These are phyloP conservation scores for Tulasnella sp. DNA, from an alignment of 768 basidiomycete species.

Conservation along the genomic window DNA sequence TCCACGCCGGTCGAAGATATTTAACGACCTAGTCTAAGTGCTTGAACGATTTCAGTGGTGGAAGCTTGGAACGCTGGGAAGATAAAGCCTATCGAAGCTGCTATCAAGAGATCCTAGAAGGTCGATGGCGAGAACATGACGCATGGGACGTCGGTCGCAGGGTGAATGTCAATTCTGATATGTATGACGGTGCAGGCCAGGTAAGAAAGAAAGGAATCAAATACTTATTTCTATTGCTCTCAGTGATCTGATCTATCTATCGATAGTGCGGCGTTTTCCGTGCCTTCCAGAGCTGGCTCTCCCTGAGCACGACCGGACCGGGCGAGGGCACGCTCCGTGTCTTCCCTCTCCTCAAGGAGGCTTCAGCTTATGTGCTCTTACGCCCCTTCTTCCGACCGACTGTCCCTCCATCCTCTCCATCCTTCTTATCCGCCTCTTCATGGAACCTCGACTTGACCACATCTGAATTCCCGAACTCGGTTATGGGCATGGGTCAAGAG, in stretches of 20 bases:
- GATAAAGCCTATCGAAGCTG: constrained; percentile 31
- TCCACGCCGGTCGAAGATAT: neutral
- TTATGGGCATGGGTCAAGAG: constrained; percentile 45
- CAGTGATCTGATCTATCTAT: neutral
- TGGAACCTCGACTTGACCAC: constrained; percentile 48
- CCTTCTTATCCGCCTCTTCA: constrained; percentile 36
- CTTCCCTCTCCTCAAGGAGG: constrained; percentile 44
- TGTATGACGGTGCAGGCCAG: constrained; percentile 40
- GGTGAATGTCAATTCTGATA: constrained; percentile 48
- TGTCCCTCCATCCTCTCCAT: constrained; percentile 12
- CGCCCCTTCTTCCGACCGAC: constrained; percentile 53
- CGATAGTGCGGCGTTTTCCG: constrained; percentile 28
- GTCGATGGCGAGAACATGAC: constrained; percentile 55
- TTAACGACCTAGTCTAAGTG: neutral
- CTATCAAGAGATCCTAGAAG: constrained; percentile 41
- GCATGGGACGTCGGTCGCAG: constrained; percentile 53
- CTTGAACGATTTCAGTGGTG: constrained; percentile 41
- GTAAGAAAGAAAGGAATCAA: neutral
- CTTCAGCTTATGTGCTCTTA: constrained; percentile 51
- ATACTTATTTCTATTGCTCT: neutral
- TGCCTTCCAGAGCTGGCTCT: constrained; percentile 36
- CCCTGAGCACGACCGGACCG: constrained; percentile 45
- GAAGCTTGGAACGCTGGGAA: constrained; percentile 67
- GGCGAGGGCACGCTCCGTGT: constrained; percentile 54
- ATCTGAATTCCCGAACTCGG: constrained; percentile 44